phyloP scores from a whole-genome alignment of 768 basidiomycete species.

The Tricholoma furcatifolium region DNA sequence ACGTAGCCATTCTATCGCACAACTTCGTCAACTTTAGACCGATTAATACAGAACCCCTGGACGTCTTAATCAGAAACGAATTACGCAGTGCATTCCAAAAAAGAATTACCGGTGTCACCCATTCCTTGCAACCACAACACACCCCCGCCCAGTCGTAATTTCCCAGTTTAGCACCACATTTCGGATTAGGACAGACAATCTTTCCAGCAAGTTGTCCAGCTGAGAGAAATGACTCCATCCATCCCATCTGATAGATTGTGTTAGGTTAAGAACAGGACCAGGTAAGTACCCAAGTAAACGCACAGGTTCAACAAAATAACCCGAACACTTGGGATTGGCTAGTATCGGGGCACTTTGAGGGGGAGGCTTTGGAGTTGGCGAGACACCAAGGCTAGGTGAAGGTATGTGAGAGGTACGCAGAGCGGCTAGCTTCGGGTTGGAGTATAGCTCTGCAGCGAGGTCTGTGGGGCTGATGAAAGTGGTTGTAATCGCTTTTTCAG shows the following conservation, averaged over 20 bases:
- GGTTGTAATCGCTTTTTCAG: slow-evolving; percentile 21
- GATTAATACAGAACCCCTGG: slow-evolving; percentile 64
- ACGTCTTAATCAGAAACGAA: not conserved
- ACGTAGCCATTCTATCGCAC: slow-evolving; percentile 20
- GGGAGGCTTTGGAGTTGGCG: slow-evolving; percentile 24
- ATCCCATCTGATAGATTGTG: slow-evolving; percentile 65
- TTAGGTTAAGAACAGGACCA: not conserved
- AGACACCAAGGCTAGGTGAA: slow-evolving; percentile 7
- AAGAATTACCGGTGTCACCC: slow-evolving; percentile 82
- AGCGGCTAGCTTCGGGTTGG: slow-evolving; percentile 43
- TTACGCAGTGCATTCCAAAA: not conserved
- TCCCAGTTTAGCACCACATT: slow-evolving; percentile 88
- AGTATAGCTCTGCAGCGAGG: slow-evolving; percentile 38
- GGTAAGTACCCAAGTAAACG: slow-evolving; percentile 26
- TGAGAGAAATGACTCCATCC: slow-evolving; percentile 88
- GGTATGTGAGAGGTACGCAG: slow-evolving; percentile 24
- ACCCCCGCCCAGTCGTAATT: slow-evolving; percentile 98
- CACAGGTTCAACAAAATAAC: slow-evolving; percentile 96
- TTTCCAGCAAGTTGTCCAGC: slow-evolving; percentile 83
- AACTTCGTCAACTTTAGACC: slow-evolving; percentile 69
- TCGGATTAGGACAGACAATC: slow-evolving; percentile 89
- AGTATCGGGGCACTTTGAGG: slow-evolving; percentile 64
- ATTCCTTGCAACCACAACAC: slow-evolving; percentile 86
- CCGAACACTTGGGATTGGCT: slow-evolving; percentile 83
- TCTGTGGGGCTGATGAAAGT: slow-evolving; percentile 37